phyloP scores from a whole-genome alignment of 2,329 filamentous ascomycete species.

The Lachnellula hyalina region DNA sequence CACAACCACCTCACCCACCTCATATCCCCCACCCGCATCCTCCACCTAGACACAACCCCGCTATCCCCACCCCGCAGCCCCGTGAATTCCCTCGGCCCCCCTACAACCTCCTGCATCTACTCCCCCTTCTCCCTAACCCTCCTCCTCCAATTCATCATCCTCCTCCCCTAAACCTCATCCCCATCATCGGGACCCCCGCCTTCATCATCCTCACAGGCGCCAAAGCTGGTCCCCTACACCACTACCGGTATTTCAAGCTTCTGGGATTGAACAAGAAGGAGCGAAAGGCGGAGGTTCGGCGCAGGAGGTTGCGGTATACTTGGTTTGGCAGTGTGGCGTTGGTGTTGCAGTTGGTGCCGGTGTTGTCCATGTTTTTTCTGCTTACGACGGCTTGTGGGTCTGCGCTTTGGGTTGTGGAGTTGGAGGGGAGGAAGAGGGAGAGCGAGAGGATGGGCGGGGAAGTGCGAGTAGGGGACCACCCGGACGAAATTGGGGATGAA shows the following conservation, averaged over 20 bases:
- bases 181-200: constrained; percentile 73
- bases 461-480: constrained; percentile 3
- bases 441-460: constrained; percentile 25
- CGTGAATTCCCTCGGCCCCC: constrained; percentile 76
- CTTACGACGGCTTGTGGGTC: constrained; percentile 80
- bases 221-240: constrained; percentile 79
- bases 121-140: constrained; percentile 88
- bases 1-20: constrained; percentile 66
- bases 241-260: constrained; percentile 86
- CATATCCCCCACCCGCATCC: constrained; percentile 59
- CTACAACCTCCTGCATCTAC: constrained; percentile 70
- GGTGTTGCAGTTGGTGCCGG: constrained; percentile 78
- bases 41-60: constrained; percentile 38
- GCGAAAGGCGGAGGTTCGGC: constrained; percentile 62
- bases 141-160: constrained; percentile 75
- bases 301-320: constrained; percentile 74
- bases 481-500: constrained; percentile 10
- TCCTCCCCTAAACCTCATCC: constrained; percentile 80
- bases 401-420: constrained; percentile 76
- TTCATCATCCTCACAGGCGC: constrained; percentile 88
- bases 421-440: constrained; percentile 61
- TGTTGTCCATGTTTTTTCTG: constrained; percentile 90
- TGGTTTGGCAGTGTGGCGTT: constrained; percentile 87
- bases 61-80: constrained; percentile 59
- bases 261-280: constrained; percentile 69